phyloP scores from a whole-genome alignment of 164 flowering plant species.

The Kingdonia uniflora region DNA sequence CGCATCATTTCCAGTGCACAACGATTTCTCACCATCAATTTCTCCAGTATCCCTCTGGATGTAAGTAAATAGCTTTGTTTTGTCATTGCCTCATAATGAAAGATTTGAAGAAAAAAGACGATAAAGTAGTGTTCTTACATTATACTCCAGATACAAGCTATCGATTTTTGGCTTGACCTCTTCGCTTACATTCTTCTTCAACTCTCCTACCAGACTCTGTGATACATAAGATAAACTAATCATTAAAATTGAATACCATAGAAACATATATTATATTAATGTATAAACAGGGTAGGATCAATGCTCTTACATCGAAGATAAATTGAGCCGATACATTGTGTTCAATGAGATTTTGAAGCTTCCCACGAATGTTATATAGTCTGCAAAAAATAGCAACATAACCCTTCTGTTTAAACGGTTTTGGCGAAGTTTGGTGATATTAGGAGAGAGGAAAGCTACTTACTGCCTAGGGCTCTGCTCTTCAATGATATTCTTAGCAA shows the following conservation, averaged over 20 bases:
- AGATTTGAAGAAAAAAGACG: background rate
- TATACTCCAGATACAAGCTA: conserved; percentile 29
- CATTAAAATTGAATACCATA: background rate
- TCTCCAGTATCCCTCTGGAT: conserved; percentile 20
- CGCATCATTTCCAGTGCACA: conserved; percentile 13
- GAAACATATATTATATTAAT: background rate
- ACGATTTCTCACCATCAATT: conserved; percentile 9
- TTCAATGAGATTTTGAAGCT: conserved; percentile 45
- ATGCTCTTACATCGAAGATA: conserved; percentile 35
- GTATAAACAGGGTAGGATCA: background rate
- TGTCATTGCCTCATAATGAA: background rate
- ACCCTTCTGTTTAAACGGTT: no score
- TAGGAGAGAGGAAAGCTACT: conserved; percentile 7
- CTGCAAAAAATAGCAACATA: conserved; percentile 23
- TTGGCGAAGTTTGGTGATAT: background rate
- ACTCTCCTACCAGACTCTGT: conserved; percentile 42
- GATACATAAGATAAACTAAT: background rate
- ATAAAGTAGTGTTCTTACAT: conserved; percentile 15
- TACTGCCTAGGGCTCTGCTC: conserved; percentile 72
- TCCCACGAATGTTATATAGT: conserved; percentile 48
- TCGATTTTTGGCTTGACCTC: conserved; percentile 22
- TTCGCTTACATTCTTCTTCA: conserved; percentile 30
- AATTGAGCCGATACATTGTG: conserved; percentile 42
- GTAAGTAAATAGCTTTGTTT: background rate
- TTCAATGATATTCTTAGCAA: conserved; percentile 47